Percentiles rank a stretch among this genome's conserved stretches.
These are phyloP conservation scores for Glycine tomentella DNA, from an alignment of 306 rosid species.

Conservation along the genomic window DNA sequence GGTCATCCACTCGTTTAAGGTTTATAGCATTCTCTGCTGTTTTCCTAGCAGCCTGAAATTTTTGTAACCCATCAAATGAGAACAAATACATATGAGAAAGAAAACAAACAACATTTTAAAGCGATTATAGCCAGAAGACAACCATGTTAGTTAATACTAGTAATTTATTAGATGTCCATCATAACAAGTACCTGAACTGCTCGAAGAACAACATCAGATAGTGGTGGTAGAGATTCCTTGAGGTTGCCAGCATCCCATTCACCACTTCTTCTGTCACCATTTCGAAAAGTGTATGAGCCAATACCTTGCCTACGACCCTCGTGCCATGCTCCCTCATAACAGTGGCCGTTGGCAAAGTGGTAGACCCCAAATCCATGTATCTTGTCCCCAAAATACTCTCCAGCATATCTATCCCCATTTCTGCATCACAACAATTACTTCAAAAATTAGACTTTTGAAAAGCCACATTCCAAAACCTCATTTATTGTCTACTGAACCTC, in stretches of 20 bases:
- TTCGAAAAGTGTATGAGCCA: constrained; percentile 79
- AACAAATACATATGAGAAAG: not conserved
- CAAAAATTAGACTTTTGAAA: not conserved
- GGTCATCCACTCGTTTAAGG: constrained; percentile 71
- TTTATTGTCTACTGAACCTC: not conserved
- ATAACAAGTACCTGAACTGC: constrained; percentile 75
- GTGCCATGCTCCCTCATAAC: constrained; percentile 98
- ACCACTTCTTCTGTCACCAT: constrained; percentile 76
- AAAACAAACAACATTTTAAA: not conserved
- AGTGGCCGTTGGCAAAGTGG: constrained; percentile 92
- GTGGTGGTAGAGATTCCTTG: constrained; percentile 69
- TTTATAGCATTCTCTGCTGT: constrained; percentile 80
- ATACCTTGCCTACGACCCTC: constrained; percentile 93
- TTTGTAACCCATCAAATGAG: constrained; percentile 19
- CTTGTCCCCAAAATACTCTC: constrained; percentile 98
- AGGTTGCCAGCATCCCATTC: constrained; percentile 94
- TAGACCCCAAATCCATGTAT: constrained; percentile 98
- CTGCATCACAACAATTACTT: constrained; percentile 52
- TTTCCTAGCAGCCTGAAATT: constrained; percentile 80
- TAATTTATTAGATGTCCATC: not conserved
- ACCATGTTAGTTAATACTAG: not conserved
- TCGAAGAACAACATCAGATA: constrained; percentile 63
- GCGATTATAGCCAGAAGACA: not conserved
- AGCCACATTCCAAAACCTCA: not conserved
- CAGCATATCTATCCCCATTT: constrained; percentile 98